These are phyloP conservation scores for Bipolaris oryzae DNA, from an alignment of 2,329 filamentous ascomycete species.

Conservation along the genomic window DNA sequence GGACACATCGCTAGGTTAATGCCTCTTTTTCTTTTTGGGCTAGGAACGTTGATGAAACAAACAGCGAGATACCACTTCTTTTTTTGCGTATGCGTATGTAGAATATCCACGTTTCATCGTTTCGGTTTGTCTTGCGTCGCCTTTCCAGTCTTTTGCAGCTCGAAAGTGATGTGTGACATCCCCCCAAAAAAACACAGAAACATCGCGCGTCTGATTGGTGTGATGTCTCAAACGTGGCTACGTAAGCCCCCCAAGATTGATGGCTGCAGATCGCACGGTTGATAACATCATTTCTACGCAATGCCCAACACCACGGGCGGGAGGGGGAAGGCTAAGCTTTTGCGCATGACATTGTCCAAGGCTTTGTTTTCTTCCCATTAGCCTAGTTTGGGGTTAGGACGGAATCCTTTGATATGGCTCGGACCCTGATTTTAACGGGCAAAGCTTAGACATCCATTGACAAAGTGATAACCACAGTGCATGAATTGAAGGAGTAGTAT, in stretches of 20 bases:
- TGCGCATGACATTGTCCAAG: constrained; percentile 14
- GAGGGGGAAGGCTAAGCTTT: constrained; percentile 2
- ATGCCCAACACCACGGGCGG: neutral
- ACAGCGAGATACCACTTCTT: constrained; percentile 13
- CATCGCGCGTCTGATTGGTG: no score
- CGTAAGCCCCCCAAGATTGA: no score
- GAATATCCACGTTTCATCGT: constrained; percentile 2
- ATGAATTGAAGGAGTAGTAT: no score
- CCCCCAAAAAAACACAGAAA: no score
- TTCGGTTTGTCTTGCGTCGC: neutral
- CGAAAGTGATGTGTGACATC: neutral
- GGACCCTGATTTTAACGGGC: no score
- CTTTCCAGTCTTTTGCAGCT: no score
- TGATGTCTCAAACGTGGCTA: no score
- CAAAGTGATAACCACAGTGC: no score
- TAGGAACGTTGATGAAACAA: neutral
- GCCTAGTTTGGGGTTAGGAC: neutral
- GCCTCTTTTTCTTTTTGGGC: neutral
- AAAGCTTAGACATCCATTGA: no score
- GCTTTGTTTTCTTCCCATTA: neutral
- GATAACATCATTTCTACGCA: constrained; percentile 1
- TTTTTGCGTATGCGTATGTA: neutral
- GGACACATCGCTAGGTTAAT: neutral
- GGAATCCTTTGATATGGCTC: no score
- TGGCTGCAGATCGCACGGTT: neutral